Conservation (phyloP, 2,329 filamentous ascomycete species). For the Calonectria leucothoes region DNA sequence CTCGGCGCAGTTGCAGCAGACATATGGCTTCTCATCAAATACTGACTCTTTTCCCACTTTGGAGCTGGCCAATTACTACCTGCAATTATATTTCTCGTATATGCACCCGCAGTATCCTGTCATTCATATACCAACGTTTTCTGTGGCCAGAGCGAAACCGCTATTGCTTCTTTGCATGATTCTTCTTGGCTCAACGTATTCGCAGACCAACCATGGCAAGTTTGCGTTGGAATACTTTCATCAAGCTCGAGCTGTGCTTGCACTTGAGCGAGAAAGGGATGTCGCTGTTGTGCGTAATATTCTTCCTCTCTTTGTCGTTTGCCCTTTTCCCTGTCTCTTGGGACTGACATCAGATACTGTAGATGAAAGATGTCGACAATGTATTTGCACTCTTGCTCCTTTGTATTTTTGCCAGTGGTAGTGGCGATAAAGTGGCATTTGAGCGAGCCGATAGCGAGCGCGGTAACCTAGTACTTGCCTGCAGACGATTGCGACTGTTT, state of each 20-base stretch:
- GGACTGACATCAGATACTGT: background rate
- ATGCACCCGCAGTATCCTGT: background rate
- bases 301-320: background rate
- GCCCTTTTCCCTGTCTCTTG: background rate
- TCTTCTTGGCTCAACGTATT: background rate
- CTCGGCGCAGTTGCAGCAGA: background rate
- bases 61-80: background rate
- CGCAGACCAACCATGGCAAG: background rate
- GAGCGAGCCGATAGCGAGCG: background rate
- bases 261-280: constrained; percentile 1
- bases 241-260: constrained; percentile 5
- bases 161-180: constrained; percentile 1
- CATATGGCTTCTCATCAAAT: background rate
- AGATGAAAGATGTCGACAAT: background rate
- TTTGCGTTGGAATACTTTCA: constrained; percentile 1
- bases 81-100: background rate
- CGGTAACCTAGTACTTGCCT: constrained; percentile 1
- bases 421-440: background rate
- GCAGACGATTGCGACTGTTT: background rate
- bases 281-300: background rate
- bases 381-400: background rate
- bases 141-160: background rate
- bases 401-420: constrained; percentile 1
- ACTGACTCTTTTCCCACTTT: background rate
- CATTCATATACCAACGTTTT: background rate